Base-by-base conservation (phyloP, 495 filamentous ascomycete species). In the Hapsidospora chrysogenum region DNA sequence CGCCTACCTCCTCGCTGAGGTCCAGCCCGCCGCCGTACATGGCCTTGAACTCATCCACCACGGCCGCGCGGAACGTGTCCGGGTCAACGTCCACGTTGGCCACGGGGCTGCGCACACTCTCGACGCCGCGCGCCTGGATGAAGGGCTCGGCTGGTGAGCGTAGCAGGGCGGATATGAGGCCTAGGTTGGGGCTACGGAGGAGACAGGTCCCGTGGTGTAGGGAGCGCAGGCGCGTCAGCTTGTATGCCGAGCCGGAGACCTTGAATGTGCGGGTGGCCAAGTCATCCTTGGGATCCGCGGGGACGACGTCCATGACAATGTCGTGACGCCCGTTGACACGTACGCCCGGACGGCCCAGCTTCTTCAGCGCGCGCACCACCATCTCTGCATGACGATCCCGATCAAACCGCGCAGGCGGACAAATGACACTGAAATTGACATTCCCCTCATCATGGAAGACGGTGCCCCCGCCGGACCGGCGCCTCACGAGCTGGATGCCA, bases 391-490 rank as follows among this genome's bases (percentile, higher is more conserved):
- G 84, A 45, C 74, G 80, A 55, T 95, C 70, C 5, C 87, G 70
- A 27, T 84, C 74, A 49, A 96, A 95, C 4, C 49, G 52, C 0
- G 58, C 56, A 0, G 76, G 63, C 1, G 86, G 87, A 40, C 74
- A 86, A 32, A 87, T 92, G 17, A 94, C 82, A 47, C 72, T 76
- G 63, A 85, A 97, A 52, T 97, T 97, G 33, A 92, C 65, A 53
- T 97, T 97, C 17, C 85, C 85, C 9, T 60, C 52, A 49, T 96
- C 89, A 55, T 97, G 89, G 49, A 83, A 94, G 22, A 97, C 89
- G 7, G 89, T 77, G 23, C 89, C 89, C 17, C 89, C 89, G 17
- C 89, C 89, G 15, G 76, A 83, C 27, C 86, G 65, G 11, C 89
- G 71, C 5, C 89, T 75, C 10, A 94, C 84, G 9, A 87, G 70